Conservation (phyloP, 495 filamentous ascomycete species). For the Trichoderma parareesei region DNA sequence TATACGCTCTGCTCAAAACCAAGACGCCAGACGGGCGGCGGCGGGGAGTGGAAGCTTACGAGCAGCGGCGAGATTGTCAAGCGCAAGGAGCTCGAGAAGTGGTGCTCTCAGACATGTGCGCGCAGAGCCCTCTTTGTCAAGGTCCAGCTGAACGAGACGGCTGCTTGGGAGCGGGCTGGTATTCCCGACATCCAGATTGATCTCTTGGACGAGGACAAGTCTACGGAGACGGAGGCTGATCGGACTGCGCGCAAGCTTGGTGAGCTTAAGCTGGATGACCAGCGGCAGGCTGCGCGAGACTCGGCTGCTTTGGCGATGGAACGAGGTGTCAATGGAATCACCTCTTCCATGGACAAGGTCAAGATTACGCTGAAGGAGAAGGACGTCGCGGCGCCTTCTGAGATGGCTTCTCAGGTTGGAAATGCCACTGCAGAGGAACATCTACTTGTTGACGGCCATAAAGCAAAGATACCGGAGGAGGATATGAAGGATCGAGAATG, state of each 20-base stretch:
- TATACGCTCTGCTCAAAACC: slow-evolving; percentile 66
- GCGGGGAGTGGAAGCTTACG: slow-evolving; percentile 41
- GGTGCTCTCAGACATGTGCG: slow-evolving; percentile 78
- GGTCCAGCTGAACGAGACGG: slow-evolving; percentile 72
- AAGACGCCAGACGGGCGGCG: slow-evolving; percentile 34
- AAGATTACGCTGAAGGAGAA: slow-evolving; percentile 45
- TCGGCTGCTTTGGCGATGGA: slow-evolving; percentile 43
- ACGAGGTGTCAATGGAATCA: slow-evolving; percentile 35
- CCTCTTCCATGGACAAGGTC: slow-evolving; percentile 17
- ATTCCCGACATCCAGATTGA: slow-evolving; percentile 38
- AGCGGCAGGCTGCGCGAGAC: slow-evolving; percentile 25
- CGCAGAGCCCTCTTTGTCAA: slow-evolving; percentile 72
- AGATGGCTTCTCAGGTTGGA: slow-evolving; percentile 19
- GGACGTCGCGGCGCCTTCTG: slow-evolving; percentile 14
- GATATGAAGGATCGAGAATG: neutral
- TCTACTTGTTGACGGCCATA: slow-evolving; percentile 42
- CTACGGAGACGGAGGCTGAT: slow-evolving; percentile 17
- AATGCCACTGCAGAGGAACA: slow-evolving; percentile 27
- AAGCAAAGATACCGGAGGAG: slow-evolving; percentile 20
- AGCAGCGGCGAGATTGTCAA: slow-evolving; percentile 44
- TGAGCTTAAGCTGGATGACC: slow-evolving; percentile 32
- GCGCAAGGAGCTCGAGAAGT: slow-evolving; percentile 65
- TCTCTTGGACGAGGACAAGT: slow-evolving; percentile 43
- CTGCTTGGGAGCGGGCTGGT: slow-evolving; percentile 63
- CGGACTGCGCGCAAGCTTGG: slow-evolving; percentile 27